A percentile compares a stretch with the other conserved stretches of the same genome.
These are phyloP conservation scores for Lactifluus subvellereus DNA, from an alignment of 768 basidiomycete genomes.

Conservation along the genomic window DNA sequence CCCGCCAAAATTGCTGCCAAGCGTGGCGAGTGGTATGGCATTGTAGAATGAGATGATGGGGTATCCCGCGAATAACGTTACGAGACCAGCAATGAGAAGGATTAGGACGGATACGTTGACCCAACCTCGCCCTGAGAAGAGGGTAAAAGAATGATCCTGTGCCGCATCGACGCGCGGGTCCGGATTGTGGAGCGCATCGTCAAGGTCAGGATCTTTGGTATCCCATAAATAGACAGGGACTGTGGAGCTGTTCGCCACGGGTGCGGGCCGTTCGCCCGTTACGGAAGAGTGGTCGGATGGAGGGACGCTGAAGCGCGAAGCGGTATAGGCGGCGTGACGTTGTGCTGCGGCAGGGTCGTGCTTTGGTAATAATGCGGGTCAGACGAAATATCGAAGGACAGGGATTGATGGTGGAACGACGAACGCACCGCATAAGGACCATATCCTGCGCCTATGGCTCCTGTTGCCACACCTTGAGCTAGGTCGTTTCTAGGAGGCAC, in stretches of 20 bases:
- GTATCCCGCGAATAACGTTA: constrained; percentile 83
- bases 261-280: constrained; percentile 35
- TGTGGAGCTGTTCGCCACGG: constrained; percentile 48
- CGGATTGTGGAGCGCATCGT: constrained; percentile 87
- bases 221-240: constrained; percentile 75
- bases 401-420: background rate
- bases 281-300: constrained; percentile 42
- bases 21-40: constrained; percentile 27
- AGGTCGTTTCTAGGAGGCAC: constrained; percentile 44
- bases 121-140: constrained; percentile 83
- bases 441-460: constrained; percentile 72
- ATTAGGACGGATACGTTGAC: constrained; percentile 70
- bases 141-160: constrained; percentile 52
- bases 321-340: constrained; percentile 40
- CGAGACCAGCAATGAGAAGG: constrained; percentile 57
- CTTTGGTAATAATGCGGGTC: constrained; percentile 32
- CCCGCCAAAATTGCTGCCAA: constrained; percentile 80
- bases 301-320: constrained; percentile 53
- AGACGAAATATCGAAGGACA: background rate
- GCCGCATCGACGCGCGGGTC: constrained; percentile 67
- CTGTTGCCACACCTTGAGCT: constrained; percentile 73
- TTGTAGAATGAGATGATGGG: constrained; percentile 65
- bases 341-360: constrained; percentile 45
- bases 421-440: constrained; percentile 75
- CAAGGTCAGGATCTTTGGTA: constrained; percentile 73